Conservation (phyloP, 768 basidiomycete species). For the Sporobolomyces phaffii region DNA sequence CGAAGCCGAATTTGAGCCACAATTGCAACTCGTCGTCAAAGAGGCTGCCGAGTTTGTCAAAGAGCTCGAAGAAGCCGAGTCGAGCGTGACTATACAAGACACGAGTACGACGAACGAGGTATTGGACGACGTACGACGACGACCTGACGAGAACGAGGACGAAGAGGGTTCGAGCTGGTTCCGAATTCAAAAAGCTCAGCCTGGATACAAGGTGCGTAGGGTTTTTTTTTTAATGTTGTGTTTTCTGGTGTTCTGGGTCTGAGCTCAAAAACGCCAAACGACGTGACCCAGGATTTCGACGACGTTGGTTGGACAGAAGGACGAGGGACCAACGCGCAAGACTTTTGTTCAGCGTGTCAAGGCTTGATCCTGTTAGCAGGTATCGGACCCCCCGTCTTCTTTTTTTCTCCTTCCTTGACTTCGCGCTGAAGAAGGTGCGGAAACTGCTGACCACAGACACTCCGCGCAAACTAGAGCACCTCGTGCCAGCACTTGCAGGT, state of each 20-base stretch:
- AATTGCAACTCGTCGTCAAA: background rate
- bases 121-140: no score
- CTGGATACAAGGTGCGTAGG: background rate
- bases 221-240: no score
- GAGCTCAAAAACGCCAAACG: background rate
- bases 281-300: background rate
- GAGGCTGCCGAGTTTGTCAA: conserved; percentile 3
- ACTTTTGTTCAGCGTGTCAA: background rate
- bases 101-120: no score
- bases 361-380: background rate
- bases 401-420: background rate
- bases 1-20: background rate
- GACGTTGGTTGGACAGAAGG: background rate
- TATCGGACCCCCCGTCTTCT: no score
- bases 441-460: no score
- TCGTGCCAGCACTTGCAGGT: background rate
- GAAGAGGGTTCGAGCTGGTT: background rate
- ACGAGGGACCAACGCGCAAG: background rate
- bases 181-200: background rate
- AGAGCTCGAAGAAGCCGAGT: background rate
- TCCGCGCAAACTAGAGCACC: conserved; percentile 12
- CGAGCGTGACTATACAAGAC: no score
- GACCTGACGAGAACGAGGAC: no score
- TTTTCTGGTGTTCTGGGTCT: no score
- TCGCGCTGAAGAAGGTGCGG: no score